These are phyloP conservation scores for Termitomyces sp. DNA, from an alignment of 768 basidiomycete genomes.

Conservation along the genomic window DNA sequence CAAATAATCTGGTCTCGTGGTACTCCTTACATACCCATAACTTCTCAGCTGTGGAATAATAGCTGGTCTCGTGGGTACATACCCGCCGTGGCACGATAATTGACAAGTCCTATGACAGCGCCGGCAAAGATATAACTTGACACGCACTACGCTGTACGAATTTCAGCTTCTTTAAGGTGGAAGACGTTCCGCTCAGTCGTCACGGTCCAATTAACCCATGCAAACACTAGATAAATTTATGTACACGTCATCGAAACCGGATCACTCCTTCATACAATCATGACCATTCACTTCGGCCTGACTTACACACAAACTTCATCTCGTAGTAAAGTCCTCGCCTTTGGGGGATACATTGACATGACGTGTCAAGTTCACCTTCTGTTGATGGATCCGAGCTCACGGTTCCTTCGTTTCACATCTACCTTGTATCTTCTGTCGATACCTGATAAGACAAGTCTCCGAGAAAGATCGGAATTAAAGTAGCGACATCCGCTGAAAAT, in stretches of 20 bases:
- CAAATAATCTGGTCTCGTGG: background rate
- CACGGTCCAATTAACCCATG: no score
- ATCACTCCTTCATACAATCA: background rate
- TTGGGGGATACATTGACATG: slow-evolving; percentile 19
- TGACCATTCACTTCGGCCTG: slow-evolving; percentile 4
- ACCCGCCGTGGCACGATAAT: no score
- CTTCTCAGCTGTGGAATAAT: no score
- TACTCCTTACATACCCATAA: background rate
- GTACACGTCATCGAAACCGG: background rate
- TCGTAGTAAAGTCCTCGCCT: background rate
- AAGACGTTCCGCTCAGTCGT: no score
- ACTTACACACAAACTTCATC: background rate
- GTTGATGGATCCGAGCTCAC: slow-evolving; percentile 12
- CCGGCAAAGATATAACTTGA: background rate
- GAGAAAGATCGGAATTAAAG: background rate
- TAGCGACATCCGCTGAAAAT: background rate
- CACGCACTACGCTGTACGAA: background rate
- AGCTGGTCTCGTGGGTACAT: no score
- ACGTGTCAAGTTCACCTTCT: slow-evolving; percentile 17
- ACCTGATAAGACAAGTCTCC: background rate
- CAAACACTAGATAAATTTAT: no score
- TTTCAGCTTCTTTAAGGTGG: background rate
- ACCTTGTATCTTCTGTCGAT: slow-evolving; percentile 5
- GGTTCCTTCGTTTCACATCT: slow-evolving; percentile 6
- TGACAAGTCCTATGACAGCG: no score